Evolutionary conservation across 208 protist species (phyloP), one percentile per base, ranked within the genome.

Genomic region (Leishmania mexicana): DNA sequence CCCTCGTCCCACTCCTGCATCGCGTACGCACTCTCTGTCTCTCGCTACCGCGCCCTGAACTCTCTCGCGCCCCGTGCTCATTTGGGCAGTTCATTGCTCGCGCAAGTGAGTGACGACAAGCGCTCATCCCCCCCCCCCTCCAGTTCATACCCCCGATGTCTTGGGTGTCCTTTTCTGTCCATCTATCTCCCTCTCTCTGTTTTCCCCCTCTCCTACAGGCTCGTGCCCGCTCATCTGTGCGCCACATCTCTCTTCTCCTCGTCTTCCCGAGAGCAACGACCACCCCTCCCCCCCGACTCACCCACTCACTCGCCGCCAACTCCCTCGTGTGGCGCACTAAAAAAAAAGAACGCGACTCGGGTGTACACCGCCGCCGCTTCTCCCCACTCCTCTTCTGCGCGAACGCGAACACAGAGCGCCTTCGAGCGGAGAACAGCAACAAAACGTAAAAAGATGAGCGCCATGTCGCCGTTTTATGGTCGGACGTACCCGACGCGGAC

Each of bases 391-490:
- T 45, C 38, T 6, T 28, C 13, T 45, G 1, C 7, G 47, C 28
- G 7, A n/a, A 24, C 6, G 17, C 4, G 2, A 31, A 38, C 62
- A 21, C 28, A 31, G 15, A 38, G 31, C 31, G 31, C 62, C n/a
- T 40, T 19, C 5, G 15, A 19, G 19, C 31, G 28, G 62, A 21
- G 31, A 19, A 62, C 24, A 64, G 24, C 24, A 47, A 28, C 13
- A 47, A 21, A 38, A 11, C 3, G 17, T 17, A 57, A 51, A 0
- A 62, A 51, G 21, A 88, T 88, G 84, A 88, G 76, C 65, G 45
- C 76, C 62, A 79, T 85, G 72, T 79, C 82, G 2, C 72, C 76
- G 45, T 85, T 85, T 45, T 85, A 85, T 38, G 78, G 78, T 31
- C 76, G 76, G 64, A 70, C 54, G 68, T 86, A 85, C 79, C 67